These are phyloP conservation scores for Blastobotrys mokoenaii DNA, from an alignment of 805 yeast genomes.

Conservation along the genomic window DNA sequence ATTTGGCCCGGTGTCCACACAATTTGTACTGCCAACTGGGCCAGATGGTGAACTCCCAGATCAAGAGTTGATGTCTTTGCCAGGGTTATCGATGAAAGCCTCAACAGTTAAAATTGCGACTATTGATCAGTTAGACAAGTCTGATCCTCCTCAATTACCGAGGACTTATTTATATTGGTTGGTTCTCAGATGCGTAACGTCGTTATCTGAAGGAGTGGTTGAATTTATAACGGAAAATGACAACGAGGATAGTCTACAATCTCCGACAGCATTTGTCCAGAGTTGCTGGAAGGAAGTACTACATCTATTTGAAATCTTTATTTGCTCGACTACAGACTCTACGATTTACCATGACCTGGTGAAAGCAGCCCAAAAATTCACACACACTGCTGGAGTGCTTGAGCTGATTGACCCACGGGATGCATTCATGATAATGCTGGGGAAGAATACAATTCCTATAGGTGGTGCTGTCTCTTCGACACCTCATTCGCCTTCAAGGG, in stretches of 20 bases:
- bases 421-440: conserved; percentile 35
- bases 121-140: conserved; percentile 73
- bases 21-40: conserved; percentile 10
- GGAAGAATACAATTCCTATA: conserved; percentile 3
- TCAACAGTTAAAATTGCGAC: conserved; percentile 46
- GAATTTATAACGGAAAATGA: conserved; percentile 23
- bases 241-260: not conserved
- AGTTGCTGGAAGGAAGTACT: conserved; percentile 33
- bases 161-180: conserved; percentile 53
- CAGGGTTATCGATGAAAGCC: conserved; percentile 14
- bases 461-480: not conserved
- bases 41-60: conserved; percentile 7
- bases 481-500: too few species aligned
- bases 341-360: conserved; percentile 61
- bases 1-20: conserved; percentile 9
- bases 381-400: conserved; percentile 78
- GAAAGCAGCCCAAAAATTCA: conserved; percentile 67
- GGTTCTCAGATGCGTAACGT: conserved; percentile 42
- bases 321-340: conserved; percentile 61
- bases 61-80: conserved; percentile 5
- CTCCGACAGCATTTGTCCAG: conserved; percentile 13
- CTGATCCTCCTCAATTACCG: conserved; percentile 65
- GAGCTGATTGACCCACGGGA: conserved; percentile 50
- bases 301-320: conserved; percentile 39
- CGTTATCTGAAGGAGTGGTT: conserved; percentile 63